Percentiles rank a stretch among this genome's conserved stretches.
Conservation (phyloP, 208 protist species). For the Crithidia sp. region DNA sequence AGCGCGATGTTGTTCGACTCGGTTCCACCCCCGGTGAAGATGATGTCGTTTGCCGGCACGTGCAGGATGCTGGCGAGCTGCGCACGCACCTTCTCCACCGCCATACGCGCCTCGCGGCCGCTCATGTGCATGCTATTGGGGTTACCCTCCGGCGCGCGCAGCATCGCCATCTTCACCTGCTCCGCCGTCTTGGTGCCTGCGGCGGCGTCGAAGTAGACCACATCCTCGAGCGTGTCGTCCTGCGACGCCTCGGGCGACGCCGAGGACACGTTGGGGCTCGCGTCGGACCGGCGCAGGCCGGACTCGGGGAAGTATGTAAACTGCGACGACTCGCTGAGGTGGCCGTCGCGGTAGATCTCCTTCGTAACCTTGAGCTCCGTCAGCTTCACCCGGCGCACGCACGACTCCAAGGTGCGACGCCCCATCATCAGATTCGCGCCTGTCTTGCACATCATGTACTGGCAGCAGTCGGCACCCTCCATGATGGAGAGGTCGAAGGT, state of each 20-base stretch:
- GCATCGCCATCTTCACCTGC: conserved; percentile 55
- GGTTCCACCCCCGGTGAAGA: conserved; percentile 84
- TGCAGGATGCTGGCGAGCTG: conserved; percentile 57
- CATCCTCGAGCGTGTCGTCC: conserved; percentile 23
- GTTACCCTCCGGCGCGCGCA: conserved; percentile 71
- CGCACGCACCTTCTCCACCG: conserved; percentile 68
- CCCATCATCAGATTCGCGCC: conserved; percentile 83
- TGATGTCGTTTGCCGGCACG: conserved; percentile 68
- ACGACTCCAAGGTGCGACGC: conserved; percentile 51
- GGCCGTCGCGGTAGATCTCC: conserved; percentile 65
- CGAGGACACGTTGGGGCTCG: conserved; percentile 9
- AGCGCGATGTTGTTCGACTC: conserved; percentile 86
- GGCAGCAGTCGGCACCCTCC: conserved; percentile 87
- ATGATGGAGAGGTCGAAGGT: conserved; percentile 77
- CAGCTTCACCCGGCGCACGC: conserved; percentile 54
- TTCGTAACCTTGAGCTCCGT: conserved; percentile 63
- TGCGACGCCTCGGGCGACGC: conserved; percentile 1
- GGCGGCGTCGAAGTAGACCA: conserved; percentile 79
- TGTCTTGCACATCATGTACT: conserved; percentile 91
- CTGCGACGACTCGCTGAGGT: conserved; percentile 42
- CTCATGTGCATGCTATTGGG: conserved; percentile 81
- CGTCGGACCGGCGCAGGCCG: conserved; percentile 36
- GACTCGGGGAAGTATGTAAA: conserved; percentile 46
- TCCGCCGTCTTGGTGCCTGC: conserved; percentile 66
- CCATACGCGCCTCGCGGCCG: conserved; percentile 74